Evolutionary conservation across 1,284 basidiomycete genomes (phyloP), one percentile per base, ranked within the genome.

Genomic region (Phellinidium pouzarii): DNA sequence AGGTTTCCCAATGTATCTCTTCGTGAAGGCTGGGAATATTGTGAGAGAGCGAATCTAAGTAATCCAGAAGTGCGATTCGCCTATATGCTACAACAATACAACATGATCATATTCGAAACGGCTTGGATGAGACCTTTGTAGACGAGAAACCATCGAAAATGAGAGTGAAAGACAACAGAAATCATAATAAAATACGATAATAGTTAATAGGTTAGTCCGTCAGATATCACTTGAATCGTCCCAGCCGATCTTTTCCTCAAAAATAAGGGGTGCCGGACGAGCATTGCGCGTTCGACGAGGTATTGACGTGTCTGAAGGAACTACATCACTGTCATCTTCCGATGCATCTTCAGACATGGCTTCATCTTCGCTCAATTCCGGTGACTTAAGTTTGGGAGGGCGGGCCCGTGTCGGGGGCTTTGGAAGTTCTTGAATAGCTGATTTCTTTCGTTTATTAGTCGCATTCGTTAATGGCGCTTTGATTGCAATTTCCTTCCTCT

Each of bases 1-100:
- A 60, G 59, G 44, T 17, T 27, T 60, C 11, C 59, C 59, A 0
- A 44, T 59, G 43, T 54, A 48, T 25, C 56, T 60, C 3, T 29
- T 59, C 34, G 47, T 60, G 36, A 58, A 60, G 36, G 58, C 59
- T 6, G 58, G 44, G 23, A 60, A 59, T 34, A 48, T 58, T 8
- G 8, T 54, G 25, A 49, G 48, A n/a, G 50, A 53, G n/a, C n/a
- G n/a, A n/a, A n/a, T n/a, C n/a, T n/a, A n/a, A n/a, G n/a, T n/a
- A n/a, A n/a, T n/a, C n/a, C n/a, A n/a, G n/a, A n/a, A n/a, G n/a
- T n/a, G n/a, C n/a, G n/a, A n/a, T n/a, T n/a, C n/a, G n/a, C n/a
- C n/a, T n/a, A n/a, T n/a, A n/a, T 34, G 31, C 11, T 44, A 44
- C 43, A 44, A 17, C n/a, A 44, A 12, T 29, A 44, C 43, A 44